phyloP scores from a whole-genome alignment of 192 early-diverging fungal species.

The Umbelopsis vinacea region DNA sequence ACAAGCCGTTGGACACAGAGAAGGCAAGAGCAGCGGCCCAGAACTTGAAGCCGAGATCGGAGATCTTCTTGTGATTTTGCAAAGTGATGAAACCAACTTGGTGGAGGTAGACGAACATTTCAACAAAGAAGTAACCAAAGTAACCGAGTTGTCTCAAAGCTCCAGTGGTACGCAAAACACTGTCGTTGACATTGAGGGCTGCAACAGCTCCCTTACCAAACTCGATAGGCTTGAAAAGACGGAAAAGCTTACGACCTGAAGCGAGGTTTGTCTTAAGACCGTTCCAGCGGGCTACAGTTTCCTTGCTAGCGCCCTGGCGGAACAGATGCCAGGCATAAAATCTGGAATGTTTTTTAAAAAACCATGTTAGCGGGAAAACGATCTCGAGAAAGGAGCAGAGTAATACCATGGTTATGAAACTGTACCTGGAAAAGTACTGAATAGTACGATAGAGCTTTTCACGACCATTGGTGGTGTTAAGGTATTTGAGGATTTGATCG shows the following conservation, averaged over 20 bases:
- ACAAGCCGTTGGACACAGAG: slow-evolving; percentile 64
- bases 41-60: slow-evolving; percentile 58
- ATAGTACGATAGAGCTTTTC: slow-evolving; percentile 82
- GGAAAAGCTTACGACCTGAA: slow-evolving; percentile 73
- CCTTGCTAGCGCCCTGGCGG: slow-evolving; percentile 61
- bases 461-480: slow-evolving; percentile 69
- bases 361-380: not conserved
- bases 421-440: slow-evolving; percentile 77
- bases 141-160: slow-evolving; percentile 65
- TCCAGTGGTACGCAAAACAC: slow-evolving; percentile 54
- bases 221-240: slow-evolving; percentile 73
- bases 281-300: slow-evolving; percentile 57
- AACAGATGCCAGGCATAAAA: slow-evolving; percentile 74
- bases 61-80: slow-evolving; percentile 66
- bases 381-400: not conserved
- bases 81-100: slow-evolving; percentile 64
- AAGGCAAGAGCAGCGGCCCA: slow-evolving; percentile 70
- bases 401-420: not conserved
- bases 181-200: slow-evolving; percentile 58
- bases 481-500: slow-evolving; percentile 49
- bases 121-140: slow-evolving; percentile 63
- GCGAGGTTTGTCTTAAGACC: slow-evolving; percentile 65
- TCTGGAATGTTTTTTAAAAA: slow-evolving; percentile 31
- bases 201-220: slow-evolving; percentile 64
- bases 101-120: slow-evolving; percentile 68